Percentiles rank a stretch among this genome's conserved stretches.
phyloP scores from a whole-genome alignment of 768 basidiomycete species.

The Tylopilus sp. region DNA sequence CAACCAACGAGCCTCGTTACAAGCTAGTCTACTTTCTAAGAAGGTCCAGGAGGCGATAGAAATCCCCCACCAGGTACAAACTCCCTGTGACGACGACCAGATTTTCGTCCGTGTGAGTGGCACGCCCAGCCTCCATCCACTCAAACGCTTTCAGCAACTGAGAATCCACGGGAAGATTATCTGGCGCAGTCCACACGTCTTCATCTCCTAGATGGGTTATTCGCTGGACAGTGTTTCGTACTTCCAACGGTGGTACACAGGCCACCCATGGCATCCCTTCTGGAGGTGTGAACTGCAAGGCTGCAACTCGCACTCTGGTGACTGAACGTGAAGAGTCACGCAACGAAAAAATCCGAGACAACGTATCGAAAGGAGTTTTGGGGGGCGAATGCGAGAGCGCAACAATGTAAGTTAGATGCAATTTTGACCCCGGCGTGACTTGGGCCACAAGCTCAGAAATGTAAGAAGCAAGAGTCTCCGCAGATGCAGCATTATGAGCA shows the following conservation, averaged over 20 bases:
- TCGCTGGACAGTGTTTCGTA: conserved; percentile 43
- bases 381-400: conserved; percentile 84
- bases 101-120: conserved; percentile 21
- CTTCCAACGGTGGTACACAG: conserved; percentile 49
- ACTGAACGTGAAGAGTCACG: conserved; percentile 24
- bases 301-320: conserved; percentile 47
- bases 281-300: conserved; percentile 66
- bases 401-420: conserved; percentile 67
- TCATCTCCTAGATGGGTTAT: conserved; percentile 40
- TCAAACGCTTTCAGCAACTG: conserved; percentile 49
- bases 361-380: conserved; percentile 71
- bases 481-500: conserved; percentile 87
- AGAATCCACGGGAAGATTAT: conserved; percentile 29
- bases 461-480: conserved; percentile 63
- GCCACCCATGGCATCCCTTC: conserved; percentile 96
- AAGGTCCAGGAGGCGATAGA: conserved; percentile 56
- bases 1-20: too few relatives aligned
- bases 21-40: conserved; percentile 10
- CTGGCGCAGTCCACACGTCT: conserved; percentile 43
- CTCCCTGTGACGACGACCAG: conserved; percentile 84
- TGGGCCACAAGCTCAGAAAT: conserved; percentile 35
- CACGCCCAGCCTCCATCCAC: conserved; percentile 33
- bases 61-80: conserved; percentile 91
- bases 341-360: conserved; percentile 59
- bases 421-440: conserved; percentile 15